Base-by-base conservation (phyloP, 2,329 filamentous ascomycete genomes). In the Fusarium incarnatum region DNA sequence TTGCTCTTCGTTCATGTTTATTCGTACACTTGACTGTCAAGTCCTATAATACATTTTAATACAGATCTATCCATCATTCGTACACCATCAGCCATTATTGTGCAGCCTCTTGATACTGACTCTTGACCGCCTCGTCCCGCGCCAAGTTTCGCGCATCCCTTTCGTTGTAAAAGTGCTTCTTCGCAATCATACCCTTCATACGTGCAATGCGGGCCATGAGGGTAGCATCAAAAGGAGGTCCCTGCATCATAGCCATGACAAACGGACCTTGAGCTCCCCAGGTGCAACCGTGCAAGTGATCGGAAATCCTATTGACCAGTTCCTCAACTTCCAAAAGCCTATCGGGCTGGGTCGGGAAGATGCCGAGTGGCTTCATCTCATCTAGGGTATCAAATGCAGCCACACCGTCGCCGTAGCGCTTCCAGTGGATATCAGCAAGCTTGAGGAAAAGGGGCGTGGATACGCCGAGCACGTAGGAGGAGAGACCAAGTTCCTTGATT, bases 391-490 rank as follows among this genome's bases (percentile, higher is more conserved):
- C 80, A 52, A 89, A 79, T 25, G 91, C 86, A 2, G 83, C 83
- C 6, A 75, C 68, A 4, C 88, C 82, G 73, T 93, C 88, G 23
- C 87, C 84, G 67, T 88, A 87, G 13, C 87, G 86, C 34, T 81
- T 78, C 88, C 90, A 93, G 58, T 88, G 82, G 23, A 90, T 84
- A 16, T 83, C 79, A 25, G 93, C 83, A 34, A 94, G 84, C 50
- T 88, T 83, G 75, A 91, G 90, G 82, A 92, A 94, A 44, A 94
- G 87, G 0, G 86, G 82, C 0, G 91, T 91, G 20, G 89, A 89
- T 8, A 88, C 90, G 49, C 91, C 92, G 1, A 95, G 85, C 9
- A 93, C 89, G 74, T 91, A 93, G 0, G 91, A 91, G 2, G 88
- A 86, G 3, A 91, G 84, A 3, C 92, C 92, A 1, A 93, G 83